Percentiles rank a stretch among this genome's conserved stretches.
Evolutionary conservation across 2,329 filamentous ascomycete genomes (phyloP).

Genomic region (Chaetothyriales sp.): DNA sequence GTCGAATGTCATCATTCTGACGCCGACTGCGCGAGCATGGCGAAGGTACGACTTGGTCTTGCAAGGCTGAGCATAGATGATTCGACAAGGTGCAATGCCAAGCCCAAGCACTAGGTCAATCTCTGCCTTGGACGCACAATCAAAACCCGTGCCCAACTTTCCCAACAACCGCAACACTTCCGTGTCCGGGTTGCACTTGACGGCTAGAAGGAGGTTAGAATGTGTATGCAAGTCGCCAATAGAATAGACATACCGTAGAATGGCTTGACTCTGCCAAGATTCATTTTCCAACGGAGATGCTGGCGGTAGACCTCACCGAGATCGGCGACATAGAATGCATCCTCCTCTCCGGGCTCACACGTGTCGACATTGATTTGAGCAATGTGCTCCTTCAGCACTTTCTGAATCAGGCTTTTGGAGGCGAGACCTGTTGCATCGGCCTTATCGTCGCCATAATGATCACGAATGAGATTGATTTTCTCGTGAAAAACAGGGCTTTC

Average conservation of each 20-base stretch:
- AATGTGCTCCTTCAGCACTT: conserved; percentile 75
- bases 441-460: conserved; percentile 37
- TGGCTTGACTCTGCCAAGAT: conserved; percentile 80
- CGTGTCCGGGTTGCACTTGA: conserved; percentile 96
- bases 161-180: conserved; percentile 79
- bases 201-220: conserved; percentile 42
- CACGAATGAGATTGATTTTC: conserved; percentile 21
- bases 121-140: conserved; percentile 95
- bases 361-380: conserved; percentile 70
- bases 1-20: conserved; percentile 99
- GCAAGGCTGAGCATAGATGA: conserved; percentile 98
- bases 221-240: neutral
- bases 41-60: conserved; percentile 98
- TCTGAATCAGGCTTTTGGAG: conserved; percentile 71
- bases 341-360: conserved; percentile 86
- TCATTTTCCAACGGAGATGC: conserved; percentile 95
- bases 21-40: conserved; percentile 68
- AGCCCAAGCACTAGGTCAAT: conserved; percentile 81
- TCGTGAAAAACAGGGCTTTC: conserved; percentile 12
- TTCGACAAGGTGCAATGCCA: conserved; percentile 72
- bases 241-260: conserved; percentile 63
- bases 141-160: conserved; percentile 83
- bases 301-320: conserved; percentile 97
- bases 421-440: conserved; percentile 30
- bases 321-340: conserved; percentile 96